Conservation (phyloP, 345 rosid species). For the Corymbia maculata region DNA sequence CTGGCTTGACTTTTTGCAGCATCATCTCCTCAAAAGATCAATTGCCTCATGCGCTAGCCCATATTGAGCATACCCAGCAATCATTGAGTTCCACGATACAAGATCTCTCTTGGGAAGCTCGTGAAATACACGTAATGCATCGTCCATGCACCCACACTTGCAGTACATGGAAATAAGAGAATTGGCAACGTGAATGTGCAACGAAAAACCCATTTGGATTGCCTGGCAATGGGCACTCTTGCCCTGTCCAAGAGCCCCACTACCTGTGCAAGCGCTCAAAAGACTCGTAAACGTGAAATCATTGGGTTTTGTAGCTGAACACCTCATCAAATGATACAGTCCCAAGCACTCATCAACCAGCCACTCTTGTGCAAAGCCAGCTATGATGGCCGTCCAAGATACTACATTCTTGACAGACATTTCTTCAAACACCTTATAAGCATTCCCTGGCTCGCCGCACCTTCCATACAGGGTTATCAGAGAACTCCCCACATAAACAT, state of each 20-base stretch:
- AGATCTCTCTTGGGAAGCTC: constrained; percentile 34
- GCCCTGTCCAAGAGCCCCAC: constrained; percentile 80
- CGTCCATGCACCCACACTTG: constrained; percentile 59
- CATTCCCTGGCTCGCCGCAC: constrained; percentile 27
- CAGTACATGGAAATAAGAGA: constrained; percentile 84
- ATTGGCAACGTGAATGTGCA: constrained; percentile 51
- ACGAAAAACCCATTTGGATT: constrained; percentile 49
- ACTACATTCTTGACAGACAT: constrained; percentile 78
- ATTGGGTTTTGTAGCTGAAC: constrained; percentile 44
- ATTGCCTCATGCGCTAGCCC: constrained; percentile 55
- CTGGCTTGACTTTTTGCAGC: constrained; percentile 31
- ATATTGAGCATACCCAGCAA: constrained; percentile 79
- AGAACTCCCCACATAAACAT: constrained; percentile 68
- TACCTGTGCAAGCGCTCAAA: constrained; percentile 72
- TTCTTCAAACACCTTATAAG: constrained; percentile 60
- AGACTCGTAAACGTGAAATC: constrained; percentile 71
- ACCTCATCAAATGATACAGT: constrained; percentile 56
- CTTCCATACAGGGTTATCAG: constrained; percentile 43
- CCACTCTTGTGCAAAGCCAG: constrained; percentile 77
- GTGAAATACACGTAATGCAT: constrained; percentile 37
- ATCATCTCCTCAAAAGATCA: constrained; percentile 56
- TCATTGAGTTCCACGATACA: constrained; percentile 95
- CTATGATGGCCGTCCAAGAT: constrained; percentile 74
- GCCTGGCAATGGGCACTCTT: constrained; percentile 68
- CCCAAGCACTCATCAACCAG: constrained; percentile 45